Base-by-base conservation (phyloP, 495 filamentous ascomycete genomes). In the Lichenothelia convexa region DNA sequence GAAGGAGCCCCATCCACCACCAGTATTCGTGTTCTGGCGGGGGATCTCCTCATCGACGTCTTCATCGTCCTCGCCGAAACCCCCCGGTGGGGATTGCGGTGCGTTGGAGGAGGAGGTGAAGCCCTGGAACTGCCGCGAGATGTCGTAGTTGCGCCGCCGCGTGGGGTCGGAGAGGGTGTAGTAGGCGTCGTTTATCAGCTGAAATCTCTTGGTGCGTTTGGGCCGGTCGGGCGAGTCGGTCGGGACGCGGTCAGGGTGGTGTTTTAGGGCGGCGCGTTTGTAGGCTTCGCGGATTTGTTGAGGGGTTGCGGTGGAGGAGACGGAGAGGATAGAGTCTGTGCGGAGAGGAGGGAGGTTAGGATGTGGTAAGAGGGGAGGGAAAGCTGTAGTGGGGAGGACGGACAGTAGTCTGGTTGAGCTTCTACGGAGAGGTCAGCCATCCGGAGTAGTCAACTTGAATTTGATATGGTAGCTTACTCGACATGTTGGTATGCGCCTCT, bases 131-230 rank as follows among this genome's bases (percentile, higher is more conserved):
- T 49, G 41, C 33, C 83, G 75, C 27, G 77, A 68, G 30, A 71
- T 63, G 51, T 97, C 87, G 60, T 95, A 97, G 38, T 94, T 82
- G 23, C 73, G 69, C n/a, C 89, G 77, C 1, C 91, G 73, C 5
- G 58, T 45, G 3, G 75, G 48, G 51, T 97, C 85, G 0, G 78
- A 85, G 27, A 97, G 78, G 17, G 85, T 91, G 54, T 85, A 97
- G 65, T 97, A 97, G 48, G 89, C 89, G 56, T 95, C 89, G 62
- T 93, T 97, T 48, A 97, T 80, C 41, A 81, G 71, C 55, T 97
- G 89, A 63, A 97, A 97, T 54, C 78, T 78, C 45, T 76, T 74
- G 5, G 89, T 97, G 43, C 87, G 76, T 2, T 64, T 58, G n/a
- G 71, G 48, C 36, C 86, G 78, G 45, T 93, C 84, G 35, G 87